Conservation (phyloP, 805 yeast species). For the Myxozyma geophila region DNA sequence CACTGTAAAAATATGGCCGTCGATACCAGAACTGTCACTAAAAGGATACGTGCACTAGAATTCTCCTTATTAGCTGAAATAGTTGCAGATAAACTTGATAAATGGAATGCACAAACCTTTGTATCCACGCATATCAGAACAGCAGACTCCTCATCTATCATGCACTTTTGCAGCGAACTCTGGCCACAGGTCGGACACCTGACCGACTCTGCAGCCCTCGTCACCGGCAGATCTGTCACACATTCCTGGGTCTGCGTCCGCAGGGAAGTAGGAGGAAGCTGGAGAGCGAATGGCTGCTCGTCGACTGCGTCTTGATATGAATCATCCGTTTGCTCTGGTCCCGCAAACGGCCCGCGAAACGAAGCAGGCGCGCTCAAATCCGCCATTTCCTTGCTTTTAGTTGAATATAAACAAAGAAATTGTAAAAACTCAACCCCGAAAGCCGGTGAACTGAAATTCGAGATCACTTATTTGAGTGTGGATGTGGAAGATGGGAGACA, state of each 20-base stretch:
- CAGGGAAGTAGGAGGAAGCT: neutral
- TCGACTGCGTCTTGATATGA: neutral
- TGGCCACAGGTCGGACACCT: constrained; percentile 21
- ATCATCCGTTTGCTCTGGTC: neutral
- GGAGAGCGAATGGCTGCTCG: neutral
- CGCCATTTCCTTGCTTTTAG: neutral
- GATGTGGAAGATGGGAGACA: too few relatives aligned
- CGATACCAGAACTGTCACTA: constrained; percentile 5
- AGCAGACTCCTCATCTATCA: constrained; percentile 18
- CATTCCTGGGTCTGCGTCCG: neutral
- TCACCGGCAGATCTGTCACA: neutral
- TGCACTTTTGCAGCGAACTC: constrained; percentile 15
- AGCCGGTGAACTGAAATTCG: neutral
- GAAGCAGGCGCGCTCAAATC: constrained; percentile 9
- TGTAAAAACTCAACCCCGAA: neutral
- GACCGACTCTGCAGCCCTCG: neutral
- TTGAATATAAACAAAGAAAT: neutral
- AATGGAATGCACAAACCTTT: neutral
- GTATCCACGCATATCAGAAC: constrained; percentile 20
- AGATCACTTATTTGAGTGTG: too few relatives aligned
- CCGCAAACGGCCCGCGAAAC: neutral
- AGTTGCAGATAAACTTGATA: neutral
- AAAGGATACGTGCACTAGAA: constrained; percentile 26
- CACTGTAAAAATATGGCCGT: constrained; percentile 1
- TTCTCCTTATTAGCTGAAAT: too few relatives aligned